These are phyloP conservation scores for Aureobasidium sp. DNA, from an alignment of 2,329 filamentous ascomycete species.

Conservation along the genomic window DNA sequence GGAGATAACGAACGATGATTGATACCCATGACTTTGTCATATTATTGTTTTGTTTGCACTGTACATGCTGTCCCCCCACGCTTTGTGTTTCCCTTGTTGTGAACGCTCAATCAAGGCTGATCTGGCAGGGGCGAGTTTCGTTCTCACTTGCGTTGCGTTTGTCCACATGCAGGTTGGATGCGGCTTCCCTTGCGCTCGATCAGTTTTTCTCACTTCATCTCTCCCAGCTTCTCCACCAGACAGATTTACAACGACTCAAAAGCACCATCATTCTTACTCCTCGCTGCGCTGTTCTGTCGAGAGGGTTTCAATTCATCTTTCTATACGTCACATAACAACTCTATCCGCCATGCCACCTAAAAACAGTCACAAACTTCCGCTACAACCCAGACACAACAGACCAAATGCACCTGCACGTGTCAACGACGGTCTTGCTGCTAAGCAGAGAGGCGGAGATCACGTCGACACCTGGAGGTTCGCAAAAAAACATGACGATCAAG, in stretches of 20 bases:
- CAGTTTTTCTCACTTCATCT: neutral
- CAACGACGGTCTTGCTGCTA: neutral
- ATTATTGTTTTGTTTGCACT: neutral
- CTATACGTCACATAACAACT: neutral
- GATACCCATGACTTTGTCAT: slow-evolving; percentile 4
- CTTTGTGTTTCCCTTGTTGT: neutral
- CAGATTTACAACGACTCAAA: neutral
- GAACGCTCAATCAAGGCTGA: neutral
- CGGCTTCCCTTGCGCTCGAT: slow-evolving; percentile 1
- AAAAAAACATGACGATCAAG: neutral
- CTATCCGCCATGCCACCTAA: neutral
- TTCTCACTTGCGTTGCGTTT: neutral
- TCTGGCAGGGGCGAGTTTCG: neutral
- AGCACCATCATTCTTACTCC: neutral
- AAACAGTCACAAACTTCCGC: neutral
- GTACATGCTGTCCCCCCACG: neutral
- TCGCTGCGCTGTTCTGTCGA: neutral
- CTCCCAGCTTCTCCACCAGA: neutral
- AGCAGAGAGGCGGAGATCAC: neutral
- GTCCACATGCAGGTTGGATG: neutral
- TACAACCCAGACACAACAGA: neutral
- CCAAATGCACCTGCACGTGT: neutral
- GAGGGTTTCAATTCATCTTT: neutral
- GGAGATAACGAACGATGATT: slow-evolving; percentile 10
- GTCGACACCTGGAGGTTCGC: neutral